Evolutionary conservation across 257 asterid species (phyloP), one percentile per base, ranked within the genome.

Genomic region (Capsicum pubescens): DNA sequence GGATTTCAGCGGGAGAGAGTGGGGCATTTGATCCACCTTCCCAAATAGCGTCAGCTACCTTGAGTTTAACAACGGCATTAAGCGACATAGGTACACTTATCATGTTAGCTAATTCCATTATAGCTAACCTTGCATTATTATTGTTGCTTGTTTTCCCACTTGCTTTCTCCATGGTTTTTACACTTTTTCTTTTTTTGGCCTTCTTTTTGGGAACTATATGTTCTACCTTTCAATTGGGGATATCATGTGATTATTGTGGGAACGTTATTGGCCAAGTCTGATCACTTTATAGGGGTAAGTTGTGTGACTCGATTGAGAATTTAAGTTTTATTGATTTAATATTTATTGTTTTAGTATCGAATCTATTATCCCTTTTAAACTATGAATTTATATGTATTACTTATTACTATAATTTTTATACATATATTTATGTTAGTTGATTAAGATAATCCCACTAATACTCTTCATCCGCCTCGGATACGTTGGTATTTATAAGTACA

Each of bases 91-190:
- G 89, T 26, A 86, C 87, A 42, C 87, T 86, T 60, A 86, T 86
- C 89, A 86, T 86, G 85, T 86, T 80, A 80, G 87, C 89, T 6
- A 86, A 57, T 79, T 86, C 89, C 87, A 84, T 86, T 42, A 86
- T 86, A 52, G 81, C 84, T 44, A 84, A 60, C 60, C 83, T 42
- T 36, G 87, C 71, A 36, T 68, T 54, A 48, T 69, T 60, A 7
- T 36, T 35, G 17, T 16, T 59, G 21, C 19, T 74, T 36, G 69
- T 2, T 56, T 50, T 85, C 26, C 86, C 80, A 59, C 64, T 52
- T 52, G 2, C 48, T 3, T 76, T 76, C 5, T 14, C 64, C 81
- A 76, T 76, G 11, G 21, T 2, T 26, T 52, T 14, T 52, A 76
- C 5, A 2, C 46, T 13, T 50, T 19, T 46, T 46, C 6, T 50